Evolutionary conservation across 306 rosid genomes (phyloP).

Genomic region (Dalbergia oliveri): DNA sequence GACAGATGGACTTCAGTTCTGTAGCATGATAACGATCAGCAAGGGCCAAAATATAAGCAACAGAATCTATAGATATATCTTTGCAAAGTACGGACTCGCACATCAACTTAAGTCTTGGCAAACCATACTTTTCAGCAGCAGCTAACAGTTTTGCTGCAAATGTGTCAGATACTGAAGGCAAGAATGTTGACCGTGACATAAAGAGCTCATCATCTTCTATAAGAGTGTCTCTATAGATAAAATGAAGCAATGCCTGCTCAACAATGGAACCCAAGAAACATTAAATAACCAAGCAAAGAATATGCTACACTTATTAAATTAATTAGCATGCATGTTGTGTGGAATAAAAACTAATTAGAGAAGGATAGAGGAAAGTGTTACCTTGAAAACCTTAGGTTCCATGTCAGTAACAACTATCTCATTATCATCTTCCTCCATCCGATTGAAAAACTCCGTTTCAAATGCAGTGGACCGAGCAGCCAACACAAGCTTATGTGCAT

Average conservation of each 20-base stretch:
- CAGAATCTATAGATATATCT: constrained; percentile 88
- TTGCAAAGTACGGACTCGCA: constrained; percentile 97
- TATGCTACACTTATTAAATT: constrained; percentile 4
- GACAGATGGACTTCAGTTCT: constrained; percentile 86
- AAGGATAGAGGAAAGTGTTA: constrained; percentile 40
- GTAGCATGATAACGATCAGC: constrained; percentile 88
- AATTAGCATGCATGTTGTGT: constrained; percentile 1
- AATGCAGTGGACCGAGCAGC: constrained; percentile 91
- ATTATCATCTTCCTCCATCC: constrained; percentile 64
- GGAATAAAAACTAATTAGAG: constrained; percentile 27
- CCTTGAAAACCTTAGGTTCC: constrained; percentile 98
- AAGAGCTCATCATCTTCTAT: constrained; percentile 83
- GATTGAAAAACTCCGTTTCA: constrained; percentile 68
- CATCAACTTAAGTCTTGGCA: constrained; percentile 89
- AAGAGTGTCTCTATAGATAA: constrained; percentile 84
- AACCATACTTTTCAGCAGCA: constrained; percentile 85
- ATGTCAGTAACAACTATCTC: constrained; percentile 72
- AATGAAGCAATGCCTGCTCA: constrained; percentile 93
- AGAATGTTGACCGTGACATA: constrained; percentile 67
- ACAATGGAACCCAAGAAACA: constrained; percentile 46
- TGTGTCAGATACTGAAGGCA: constrained; percentile 70
- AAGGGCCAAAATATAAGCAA: constrained; percentile 87
- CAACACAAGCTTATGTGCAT: constrained; percentile 87
- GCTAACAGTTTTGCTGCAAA: constrained; percentile 90
- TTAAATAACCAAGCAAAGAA: constrained; percentile 40